Percentiles rank a stretch among this genome's conserved stretches.
Evolutionary conservation across 768 basidiomycete species (phyloP).

Genomic region (Russula sp.): DNA sequence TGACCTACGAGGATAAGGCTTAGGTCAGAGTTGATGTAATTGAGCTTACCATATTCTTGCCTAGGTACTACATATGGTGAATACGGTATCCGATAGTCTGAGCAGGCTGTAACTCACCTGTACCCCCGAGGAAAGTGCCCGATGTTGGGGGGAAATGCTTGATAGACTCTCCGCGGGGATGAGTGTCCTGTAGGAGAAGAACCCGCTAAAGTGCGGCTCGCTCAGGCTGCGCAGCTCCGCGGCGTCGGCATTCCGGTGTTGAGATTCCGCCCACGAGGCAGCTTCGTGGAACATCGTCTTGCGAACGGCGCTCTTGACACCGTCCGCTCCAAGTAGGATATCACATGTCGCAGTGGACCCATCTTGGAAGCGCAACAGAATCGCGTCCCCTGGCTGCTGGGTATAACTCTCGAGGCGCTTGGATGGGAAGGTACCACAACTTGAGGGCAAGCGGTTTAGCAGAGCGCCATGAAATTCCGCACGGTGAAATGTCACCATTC

Average conservation of each 20-base stretch:
- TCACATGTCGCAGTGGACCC: slow-evolving; percentile 59
- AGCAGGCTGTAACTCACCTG: slow-evolving; percentile 40
- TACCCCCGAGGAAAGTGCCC: slow-evolving; percentile 45
- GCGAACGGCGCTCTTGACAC: slow-evolving; percentile 54
- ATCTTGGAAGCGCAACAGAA: slow-evolving; percentile 59
- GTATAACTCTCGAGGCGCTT: slow-evolving; percentile 60
- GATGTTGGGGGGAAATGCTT: slow-evolving; percentile 47
- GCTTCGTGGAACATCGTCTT: slow-evolving; percentile 38
- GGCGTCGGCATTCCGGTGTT: slow-evolving; percentile 41
- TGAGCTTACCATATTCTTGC: slow-evolving; percentile 39
- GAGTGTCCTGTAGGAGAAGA: slow-evolving; percentile 56
- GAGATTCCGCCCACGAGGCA: slow-evolving; percentile 38
- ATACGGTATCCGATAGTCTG: neutral
- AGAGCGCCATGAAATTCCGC: slow-evolving; percentile 64
- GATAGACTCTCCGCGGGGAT: slow-evolving; percentile 51
- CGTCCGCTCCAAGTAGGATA: slow-evolving; percentile 66
- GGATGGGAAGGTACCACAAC: slow-evolving; percentile 48
- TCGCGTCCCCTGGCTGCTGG: slow-evolving; percentile 40
- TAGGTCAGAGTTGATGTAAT: neutral
- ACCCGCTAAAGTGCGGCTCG: slow-evolving; percentile 59
- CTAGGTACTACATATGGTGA: slow-evolving; percentile 49
- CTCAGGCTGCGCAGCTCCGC: slow-evolving; percentile 41
- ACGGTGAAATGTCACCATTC: slow-evolving; percentile 50
- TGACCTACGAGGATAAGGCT: slow-evolving; percentile 43
- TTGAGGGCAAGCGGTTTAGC: slow-evolving; percentile 44